Base-by-base conservation (phyloP, 208 protist genomes). In the Wallacemonas rigidus region DNA sequence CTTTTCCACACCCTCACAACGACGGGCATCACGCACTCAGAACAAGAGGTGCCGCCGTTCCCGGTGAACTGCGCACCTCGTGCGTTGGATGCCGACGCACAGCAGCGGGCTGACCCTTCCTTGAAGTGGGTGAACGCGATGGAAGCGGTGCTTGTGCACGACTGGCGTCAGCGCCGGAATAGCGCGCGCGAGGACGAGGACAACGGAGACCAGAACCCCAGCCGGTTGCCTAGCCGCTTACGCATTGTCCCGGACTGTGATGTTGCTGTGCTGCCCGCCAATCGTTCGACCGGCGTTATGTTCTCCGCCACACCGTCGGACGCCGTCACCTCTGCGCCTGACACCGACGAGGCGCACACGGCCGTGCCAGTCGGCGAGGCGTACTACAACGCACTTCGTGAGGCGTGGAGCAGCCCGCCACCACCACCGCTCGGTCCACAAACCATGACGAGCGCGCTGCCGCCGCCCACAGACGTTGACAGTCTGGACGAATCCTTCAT, bases 381-480 rank as follows among this genome's bases (percentile, higher is more conserved):
- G 17, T 93, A 85, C 71, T 93, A 85, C 68, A 55, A 67, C 14
- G 82, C 81, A 1, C 67, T 93, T 58, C 85, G 78, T 12, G 48
- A 75, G n/a, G 74, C 69, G 2, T 91, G 86, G 84, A 55, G 71
- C 8, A 51, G 62, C 35, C 80, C 69, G 12, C 68, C 67, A 35
- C 48, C 54, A 26, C 60, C 61, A 15, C 40, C n/a, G 38, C 4
- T 50, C 0, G 61, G 62, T 3, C 40, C 72, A 26, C 60, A 26
- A 64, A 51, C 72, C 36, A 61, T 62, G 54, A 38, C 44, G 4
- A 65, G 56, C 35, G 60, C 67, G 14, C 35, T 85, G 47, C 69
- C 72, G 1, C 79, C 78, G 39, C 70, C 81, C 1, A 47, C 77
- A 2, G 75, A 85, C 44, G 62, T 74, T 53, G 71, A 85, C 2